phyloP scores from a whole-genome alignment of 2,329 filamentous ascomycete species.

The Celoporthe dispersa region DNA sequence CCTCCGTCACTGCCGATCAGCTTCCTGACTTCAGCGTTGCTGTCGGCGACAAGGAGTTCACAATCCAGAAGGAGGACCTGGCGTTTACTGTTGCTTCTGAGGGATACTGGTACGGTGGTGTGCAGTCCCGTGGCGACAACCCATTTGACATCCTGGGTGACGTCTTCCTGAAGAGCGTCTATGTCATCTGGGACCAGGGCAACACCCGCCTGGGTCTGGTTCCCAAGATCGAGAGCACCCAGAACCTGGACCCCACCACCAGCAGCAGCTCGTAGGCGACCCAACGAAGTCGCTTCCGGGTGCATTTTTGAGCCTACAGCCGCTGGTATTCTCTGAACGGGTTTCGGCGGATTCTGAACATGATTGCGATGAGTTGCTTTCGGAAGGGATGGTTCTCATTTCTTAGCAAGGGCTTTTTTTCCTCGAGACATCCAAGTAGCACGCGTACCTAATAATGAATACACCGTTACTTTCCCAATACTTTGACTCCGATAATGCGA shows the following conservation, averaged over 20 bases:
- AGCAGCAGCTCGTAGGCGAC: constrained; percentile 18
- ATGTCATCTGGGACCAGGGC: constrained; percentile 69
- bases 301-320: not conserved
- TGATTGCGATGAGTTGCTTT: constrained; percentile 1
- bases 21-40: constrained; percentile 67
- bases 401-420: not conserved
- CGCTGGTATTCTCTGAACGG: too few species aligned
- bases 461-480: not conserved
- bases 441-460: constrained; percentile 20
- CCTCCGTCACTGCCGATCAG: constrained; percentile 51
- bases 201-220: constrained; percentile 63
- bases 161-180: constrained; percentile 67
- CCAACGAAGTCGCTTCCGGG: not conserved
- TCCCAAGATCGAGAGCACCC: constrained; percentile 52
- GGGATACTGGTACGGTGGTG: constrained; percentile 64
- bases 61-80: constrained; percentile 55
- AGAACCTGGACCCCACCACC: constrained; percentile 37
- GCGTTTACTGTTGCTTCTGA: constrained; percentile 41
- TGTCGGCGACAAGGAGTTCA: constrained; percentile 64
- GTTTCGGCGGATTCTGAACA: constrained; percentile 8
- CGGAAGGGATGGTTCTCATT: not conserved
- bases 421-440: constrained; percentile 2
- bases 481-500: not conserved
- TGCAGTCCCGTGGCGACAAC: constrained; percentile 64
- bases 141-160: constrained; percentile 68